Conservation (phyloP, 2,329 filamentous ascomycete genomes). For the Colletotrichum spaethianum region DNA sequence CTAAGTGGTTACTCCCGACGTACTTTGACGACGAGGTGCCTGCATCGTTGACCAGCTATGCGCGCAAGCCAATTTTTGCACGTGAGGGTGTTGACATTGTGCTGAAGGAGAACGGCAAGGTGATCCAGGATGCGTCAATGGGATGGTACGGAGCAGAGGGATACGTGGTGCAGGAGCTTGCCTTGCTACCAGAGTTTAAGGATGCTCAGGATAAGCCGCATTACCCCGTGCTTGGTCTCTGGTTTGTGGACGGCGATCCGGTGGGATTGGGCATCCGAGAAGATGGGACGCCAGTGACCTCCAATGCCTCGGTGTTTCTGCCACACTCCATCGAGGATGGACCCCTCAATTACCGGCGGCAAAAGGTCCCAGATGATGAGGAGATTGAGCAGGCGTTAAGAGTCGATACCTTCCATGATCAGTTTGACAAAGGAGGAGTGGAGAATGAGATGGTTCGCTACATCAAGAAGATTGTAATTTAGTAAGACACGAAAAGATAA, state of each 20-base stretch:
- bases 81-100: conserved; percentile 20
- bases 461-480: conserved; percentile 16
- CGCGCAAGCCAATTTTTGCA: conserved; percentile 25
- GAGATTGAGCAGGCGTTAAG: neutral
- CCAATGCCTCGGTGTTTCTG: conserved; percentile 6
- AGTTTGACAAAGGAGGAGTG: neutral
- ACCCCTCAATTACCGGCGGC: neutral
- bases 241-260: conserved; percentile 18
- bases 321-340: conserved; percentile 25
- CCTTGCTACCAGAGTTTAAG: conserved; percentile 10
- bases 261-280: conserved; percentile 21
- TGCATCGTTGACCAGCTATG: neutral
- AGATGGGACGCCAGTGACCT: conserved; percentile 5
- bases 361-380: neutral
- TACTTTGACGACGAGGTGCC: conserved; percentile 15
- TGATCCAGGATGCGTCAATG: conserved; percentile 1
- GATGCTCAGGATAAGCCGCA: neutral
- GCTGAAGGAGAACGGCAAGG: neutral
- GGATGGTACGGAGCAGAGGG: conserved; percentile 10
- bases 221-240: conserved; percentile 20
- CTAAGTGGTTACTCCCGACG: conserved; percentile 18
- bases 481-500: neutral
- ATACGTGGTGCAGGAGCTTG: conserved; percentile 8
- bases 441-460: conserved; percentile 12
- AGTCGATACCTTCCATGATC: neutral